Base-by-base conservation (phyloP, 148 eudicot species). In the Agrostemma githago region DNA sequence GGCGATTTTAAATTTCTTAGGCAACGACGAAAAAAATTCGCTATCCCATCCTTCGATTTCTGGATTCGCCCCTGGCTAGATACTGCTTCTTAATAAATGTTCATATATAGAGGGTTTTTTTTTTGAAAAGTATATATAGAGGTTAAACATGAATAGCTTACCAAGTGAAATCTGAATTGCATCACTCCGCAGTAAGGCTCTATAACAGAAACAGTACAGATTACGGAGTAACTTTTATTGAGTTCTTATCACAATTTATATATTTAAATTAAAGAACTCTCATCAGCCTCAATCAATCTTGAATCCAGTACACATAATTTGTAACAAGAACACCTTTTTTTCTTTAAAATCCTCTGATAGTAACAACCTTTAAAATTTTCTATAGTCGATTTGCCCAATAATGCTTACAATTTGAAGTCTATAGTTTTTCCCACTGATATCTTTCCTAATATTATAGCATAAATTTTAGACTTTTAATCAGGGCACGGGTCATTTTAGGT, bases 111-210 rank as follows among this genome's bases (percentile, higher is more conserved):
- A 43, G n/a, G 41, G n/a, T n/a, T n/a, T n/a, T n/a, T n/a, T n/a
- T n/a, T n/a, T n/a, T n/a, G n/a, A n/a, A n/a, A n/a, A n/a, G n/a
- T n/a, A 70, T 26, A 26, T 17, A 70, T 38, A 14, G 43, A 43
- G n/a, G 41, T 12, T 46, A 62, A 71, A 64, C 2, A 63, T 26
- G 34, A 42, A 16, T 40, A 63, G 54, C 59, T 54, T 7, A 60
- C 62, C n/a, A 11, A 19, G 21, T 53, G 21, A 43, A 44, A 57
- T 26, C 34, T 72, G 61, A 70, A 77, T 14, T 53, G 46, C 54
- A 21, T 53, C 11, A 21, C 51, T 62, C 44, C 56, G n/a, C 37
- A 51, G 21, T 53, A 62, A 12, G 44, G 38, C 6, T 20, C 21
- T 63, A 51, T 39, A 63, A 72, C 37, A 34, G 17, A 53, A 46